phyloP scores from a whole-genome alignment of 2,329 filamentous ascomycete species.

The Endoconidiophora polonica region DNA sequence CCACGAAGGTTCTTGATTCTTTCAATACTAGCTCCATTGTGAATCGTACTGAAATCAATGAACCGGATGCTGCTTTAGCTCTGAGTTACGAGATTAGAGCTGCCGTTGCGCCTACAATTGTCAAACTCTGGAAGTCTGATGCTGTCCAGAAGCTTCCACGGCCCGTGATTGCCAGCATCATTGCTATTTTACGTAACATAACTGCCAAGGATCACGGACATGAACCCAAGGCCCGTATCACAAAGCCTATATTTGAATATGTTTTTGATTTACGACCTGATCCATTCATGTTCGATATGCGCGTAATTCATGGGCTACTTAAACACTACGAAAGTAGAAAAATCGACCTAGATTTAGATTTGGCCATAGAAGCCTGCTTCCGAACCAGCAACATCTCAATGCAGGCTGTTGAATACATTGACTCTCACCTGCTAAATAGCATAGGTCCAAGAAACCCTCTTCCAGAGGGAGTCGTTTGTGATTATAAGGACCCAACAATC shows the following conservation, averaged over 20 bases:
- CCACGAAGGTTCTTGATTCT: constrained; percentile 6
- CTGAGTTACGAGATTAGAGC: constrained; percentile 76
- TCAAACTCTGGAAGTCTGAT: constrained; percentile 68
- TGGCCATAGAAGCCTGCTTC: constrained; percentile 67
- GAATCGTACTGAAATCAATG: background rate
- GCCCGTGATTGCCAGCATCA: constrained; percentile 4
- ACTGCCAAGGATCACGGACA: constrained; percentile 3
- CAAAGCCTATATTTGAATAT: background rate
- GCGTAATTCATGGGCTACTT: constrained; percentile 28
- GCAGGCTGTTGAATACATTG: constrained; percentile 58
- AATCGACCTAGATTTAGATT: constrained; percentile 25
- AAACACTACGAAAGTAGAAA: background rate
- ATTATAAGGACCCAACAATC: constrained; percentile 12
- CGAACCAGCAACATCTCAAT: constrained; percentile 53
- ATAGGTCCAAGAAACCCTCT: constrained; percentile 50
- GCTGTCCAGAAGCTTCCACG: constrained; percentile 62
- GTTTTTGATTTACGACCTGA: constrained; percentile 5
- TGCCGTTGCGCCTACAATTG: constrained; percentile 59
- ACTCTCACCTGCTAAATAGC: constrained; percentile 39
- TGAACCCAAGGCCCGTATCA: background rate
- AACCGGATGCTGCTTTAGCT: constrained; percentile 39
- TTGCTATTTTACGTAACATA: constrained; percentile 6
- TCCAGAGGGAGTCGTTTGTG: constrained; percentile 23
- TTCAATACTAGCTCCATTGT: constrained; percentile 6
- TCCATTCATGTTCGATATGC: constrained; percentile 15